phyloP scores from a whole-genome alignment of 345 rosid genomes.

The Rhodomyrtus tomentosa region DNA sequence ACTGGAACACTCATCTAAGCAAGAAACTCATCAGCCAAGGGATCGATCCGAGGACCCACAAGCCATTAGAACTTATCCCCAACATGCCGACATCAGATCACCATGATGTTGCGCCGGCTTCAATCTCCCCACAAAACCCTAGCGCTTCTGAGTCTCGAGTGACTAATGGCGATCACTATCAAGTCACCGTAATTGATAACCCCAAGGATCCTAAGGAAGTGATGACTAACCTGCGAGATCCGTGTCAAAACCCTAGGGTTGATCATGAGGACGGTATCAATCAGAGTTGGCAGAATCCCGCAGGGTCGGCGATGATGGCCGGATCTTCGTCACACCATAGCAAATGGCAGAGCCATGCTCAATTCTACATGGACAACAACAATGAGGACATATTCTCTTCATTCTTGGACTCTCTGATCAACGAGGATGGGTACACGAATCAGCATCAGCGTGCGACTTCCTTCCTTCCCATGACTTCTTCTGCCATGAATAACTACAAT shows the following conservation, averaged over 20 bases:
- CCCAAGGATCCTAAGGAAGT: background rate
- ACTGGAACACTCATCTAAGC: conserved; percentile 75
- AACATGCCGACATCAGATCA: background rate
- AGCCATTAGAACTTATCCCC: conserved; percentile 23
- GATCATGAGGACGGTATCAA: background rate
- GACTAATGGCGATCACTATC: background rate
- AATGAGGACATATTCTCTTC: conserved; percentile 54
- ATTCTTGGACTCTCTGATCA: conserved; percentile 51
- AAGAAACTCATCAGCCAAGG: conserved; percentile 72
- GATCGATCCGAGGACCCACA: conserved; percentile 71
- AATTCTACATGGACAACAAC: conserved; percentile 12
- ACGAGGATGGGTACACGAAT: conserved; percentile 17
- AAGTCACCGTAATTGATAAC: background rate
- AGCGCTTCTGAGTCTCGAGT: background rate
- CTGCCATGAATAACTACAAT: background rate
- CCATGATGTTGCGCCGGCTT: background rate
- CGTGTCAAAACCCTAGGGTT: background rate
- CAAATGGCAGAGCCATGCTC: background rate
- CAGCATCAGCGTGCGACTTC: background rate
- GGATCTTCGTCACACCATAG: background rate
- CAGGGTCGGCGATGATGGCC: background rate
- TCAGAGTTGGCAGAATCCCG: background rate
- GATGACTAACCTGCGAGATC: background rate
- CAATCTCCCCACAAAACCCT: conserved; percentile 8
- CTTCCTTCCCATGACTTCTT: background rate